Conservation (phyloP, 2,329 filamentous ascomycete species). For the Exophiala sp. region DNA sequence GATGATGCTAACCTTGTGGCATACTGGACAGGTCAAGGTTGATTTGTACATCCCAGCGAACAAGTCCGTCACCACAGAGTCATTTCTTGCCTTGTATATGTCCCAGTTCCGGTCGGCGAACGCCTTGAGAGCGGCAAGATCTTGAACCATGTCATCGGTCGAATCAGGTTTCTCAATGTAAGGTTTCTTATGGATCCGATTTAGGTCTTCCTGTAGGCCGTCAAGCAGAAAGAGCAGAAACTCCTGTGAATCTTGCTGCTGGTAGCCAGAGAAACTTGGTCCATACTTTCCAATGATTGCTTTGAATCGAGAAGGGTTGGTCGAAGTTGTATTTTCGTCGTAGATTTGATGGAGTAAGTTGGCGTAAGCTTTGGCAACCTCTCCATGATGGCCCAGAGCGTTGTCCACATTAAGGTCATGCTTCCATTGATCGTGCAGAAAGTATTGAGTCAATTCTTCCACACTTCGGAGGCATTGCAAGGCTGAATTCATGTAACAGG, state of each 20-base stretch:
- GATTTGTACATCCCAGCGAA: constrained; percentile 99
- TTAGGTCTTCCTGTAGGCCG: constrained; percentile 89
- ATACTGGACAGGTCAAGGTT: constrained; percentile 83
- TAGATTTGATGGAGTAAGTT: constrained; percentile 73
- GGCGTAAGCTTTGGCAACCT: constrained; percentile 80
- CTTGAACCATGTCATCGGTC: constrained; percentile 87
- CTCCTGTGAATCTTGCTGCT: constrained; percentile 95
- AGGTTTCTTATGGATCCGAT: constrained; percentile 88
- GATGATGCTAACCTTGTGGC: constrained; percentile 93
- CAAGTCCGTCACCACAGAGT: constrained; percentile 89
- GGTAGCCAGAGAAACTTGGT: constrained; percentile 84
- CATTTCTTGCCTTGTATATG: constrained; percentile 85
- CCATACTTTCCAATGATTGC: constrained; percentile 71
- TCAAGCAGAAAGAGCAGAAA: constrained; percentile 93
- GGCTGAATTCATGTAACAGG: constrained; percentile 98
- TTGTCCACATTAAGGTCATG: constrained; percentile 80
- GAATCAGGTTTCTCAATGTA: constrained; percentile 98
- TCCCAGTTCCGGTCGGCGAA: constrained; percentile 87
- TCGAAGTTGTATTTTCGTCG: constrained; percentile 59
- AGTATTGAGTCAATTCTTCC: constrained; percentile 88
- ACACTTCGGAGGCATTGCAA: constrained; percentile 91
- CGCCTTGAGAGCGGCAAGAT: constrained; percentile 70
- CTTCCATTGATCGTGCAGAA: constrained; percentile 67
- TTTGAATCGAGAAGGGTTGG: constrained; percentile 78
- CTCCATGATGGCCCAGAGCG: constrained; percentile 74